phyloP scores from a whole-genome alignment of 495 filamentous ascomycete genomes.

The Hypoxylon fragiforme region DNA sequence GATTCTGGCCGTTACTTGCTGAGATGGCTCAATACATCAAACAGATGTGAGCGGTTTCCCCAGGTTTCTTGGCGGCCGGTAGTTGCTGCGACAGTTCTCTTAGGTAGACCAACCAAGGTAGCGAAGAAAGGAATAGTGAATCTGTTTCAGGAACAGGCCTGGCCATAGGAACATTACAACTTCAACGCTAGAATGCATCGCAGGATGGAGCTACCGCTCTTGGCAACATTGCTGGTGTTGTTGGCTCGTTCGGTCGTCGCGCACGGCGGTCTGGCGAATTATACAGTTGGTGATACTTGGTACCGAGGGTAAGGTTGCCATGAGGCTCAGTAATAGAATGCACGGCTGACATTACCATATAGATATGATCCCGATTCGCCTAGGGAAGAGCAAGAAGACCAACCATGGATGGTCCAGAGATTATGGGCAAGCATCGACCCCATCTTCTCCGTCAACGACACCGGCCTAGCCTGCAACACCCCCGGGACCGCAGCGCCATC shows the following conservation, averaged over 20 bases:
- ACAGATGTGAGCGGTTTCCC: constrained; percentile 14
- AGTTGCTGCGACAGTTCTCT: constrained; percentile 16
- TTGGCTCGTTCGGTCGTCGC: constrained; percentile 34
- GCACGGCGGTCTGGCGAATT: constrained; percentile 53
- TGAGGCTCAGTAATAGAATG: not conserved
- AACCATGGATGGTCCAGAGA: constrained; percentile 51
- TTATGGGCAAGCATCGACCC: constrained; percentile 51
- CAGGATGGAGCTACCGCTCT: constrained; percentile 30
- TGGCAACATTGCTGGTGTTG: constrained; percentile 36
- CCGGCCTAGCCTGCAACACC: constrained; percentile 47
- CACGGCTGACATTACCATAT: no score
- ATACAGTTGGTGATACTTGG: constrained; percentile 54
- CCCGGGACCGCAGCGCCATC: constrained; percentile 46
- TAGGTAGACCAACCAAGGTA: not conserved
- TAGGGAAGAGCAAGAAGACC: constrained; percentile 39
- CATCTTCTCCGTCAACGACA: constrained; percentile 44
- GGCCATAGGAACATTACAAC: constrained; percentile 1
- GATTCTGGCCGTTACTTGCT: constrained; percentile 16
- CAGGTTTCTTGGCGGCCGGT: constrained; percentile 35
- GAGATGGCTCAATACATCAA: constrained; percentile 22
- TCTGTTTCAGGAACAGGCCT: not conserved
- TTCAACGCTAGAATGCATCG: not conserved
- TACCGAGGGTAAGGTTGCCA: constrained; percentile 46
- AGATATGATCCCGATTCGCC: constrained; percentile 49
- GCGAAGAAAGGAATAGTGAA: constrained; percentile 5